Base-by-base conservation (phyloP, 1,284 basidiomycete species). In the Anthracocystis setariae region DNA sequence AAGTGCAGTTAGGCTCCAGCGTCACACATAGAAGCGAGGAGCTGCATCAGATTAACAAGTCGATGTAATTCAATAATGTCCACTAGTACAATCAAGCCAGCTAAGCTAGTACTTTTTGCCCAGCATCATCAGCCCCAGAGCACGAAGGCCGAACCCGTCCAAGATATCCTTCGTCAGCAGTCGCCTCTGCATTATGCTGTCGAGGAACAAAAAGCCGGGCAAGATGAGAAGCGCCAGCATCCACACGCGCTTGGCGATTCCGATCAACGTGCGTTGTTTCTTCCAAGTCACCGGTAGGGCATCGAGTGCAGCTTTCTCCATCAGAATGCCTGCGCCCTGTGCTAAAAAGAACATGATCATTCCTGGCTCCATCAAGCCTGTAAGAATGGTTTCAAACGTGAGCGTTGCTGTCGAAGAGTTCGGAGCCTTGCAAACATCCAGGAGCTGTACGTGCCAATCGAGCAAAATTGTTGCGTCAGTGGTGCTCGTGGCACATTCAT, bases 341-440 rank as follows among this genome's bases (percentile, higher is more conserved):
- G 50, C 50, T 20, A 71, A 21, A 33, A 71, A 71, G 55, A 71
- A 71, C 5, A 20, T 20, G n/a, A 49, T 52, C 68, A 71, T 71
- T 17, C 63, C 55, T 3, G 39, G 47, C 21, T 71, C 68, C 23
- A 66, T 21, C 54, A 71, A 55, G 32, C 21, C 47, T 3, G 24
- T n/a, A 5, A 59, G 21, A 2, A 63, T 23, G n/a, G 44, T 44
- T 12, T 25, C 8, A 1, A 57, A 15, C 10, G 48, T 21, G 10
- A 42, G 21, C 3, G 37, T 29, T 5, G 39, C 24, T 3, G 38
- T 8, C 47, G 43, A 1, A 32, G 33, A 13, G 33, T 46, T 8
- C 52, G 62, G 10, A 66, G 55, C 17, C 68, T 45, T 15, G 55
- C 35, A 17, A 71, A 56, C 54, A 71, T 62, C 46, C 39, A 49